These are phyloP conservation scores for Lipomyces sp. DNA, from an alignment of 805 yeast genomes.

Conservation along the genomic window DNA sequence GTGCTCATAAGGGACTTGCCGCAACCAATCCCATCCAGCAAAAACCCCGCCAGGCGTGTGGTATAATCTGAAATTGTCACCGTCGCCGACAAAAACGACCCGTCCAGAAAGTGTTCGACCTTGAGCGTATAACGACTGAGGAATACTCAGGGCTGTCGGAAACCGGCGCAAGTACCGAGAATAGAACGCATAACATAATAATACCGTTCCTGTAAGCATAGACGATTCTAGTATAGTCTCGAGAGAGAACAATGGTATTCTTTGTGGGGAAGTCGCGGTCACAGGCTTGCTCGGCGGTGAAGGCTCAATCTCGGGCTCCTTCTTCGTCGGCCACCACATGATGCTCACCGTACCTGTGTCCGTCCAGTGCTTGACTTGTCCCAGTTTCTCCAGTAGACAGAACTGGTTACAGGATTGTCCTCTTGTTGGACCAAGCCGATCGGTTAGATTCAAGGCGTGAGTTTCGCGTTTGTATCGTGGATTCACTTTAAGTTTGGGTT, in stretches of 20 bases:
- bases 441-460: too few species aligned
- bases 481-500: too few species aligned
- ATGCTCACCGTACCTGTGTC: not conserved
- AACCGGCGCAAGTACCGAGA: slow-evolving; percentile 29
- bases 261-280: not conserved
- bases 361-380: not conserved
- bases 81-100: slow-evolving; percentile 41
- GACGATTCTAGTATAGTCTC: not conserved
- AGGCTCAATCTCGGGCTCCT: not conserved
- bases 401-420: not conserved
- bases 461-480: too few species aligned
- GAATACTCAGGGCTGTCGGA: slow-evolving; percentile 35
- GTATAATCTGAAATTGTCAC: slow-evolving; percentile 85
- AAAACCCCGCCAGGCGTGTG: slow-evolving; percentile 91
- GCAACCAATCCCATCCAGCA: slow-evolving; percentile 93
- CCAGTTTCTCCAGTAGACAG: not conserved
- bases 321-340: not conserved
- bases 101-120: slow-evolving; percentile 33
- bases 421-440: not conserved
- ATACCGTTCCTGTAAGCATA: slow-evolving; percentile 13
- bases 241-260: slow-evolving; percentile 1
- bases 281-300: not conserved
- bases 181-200: slow-evolving; percentile 12
- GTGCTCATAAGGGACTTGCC: slow-evolving; percentile 59
- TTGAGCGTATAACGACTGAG: slow-evolving; percentile 5